Evolutionary conservation across 176 grass and related monocot genomes (phyloP).

Genomic region (Avena eriantha): DNA sequence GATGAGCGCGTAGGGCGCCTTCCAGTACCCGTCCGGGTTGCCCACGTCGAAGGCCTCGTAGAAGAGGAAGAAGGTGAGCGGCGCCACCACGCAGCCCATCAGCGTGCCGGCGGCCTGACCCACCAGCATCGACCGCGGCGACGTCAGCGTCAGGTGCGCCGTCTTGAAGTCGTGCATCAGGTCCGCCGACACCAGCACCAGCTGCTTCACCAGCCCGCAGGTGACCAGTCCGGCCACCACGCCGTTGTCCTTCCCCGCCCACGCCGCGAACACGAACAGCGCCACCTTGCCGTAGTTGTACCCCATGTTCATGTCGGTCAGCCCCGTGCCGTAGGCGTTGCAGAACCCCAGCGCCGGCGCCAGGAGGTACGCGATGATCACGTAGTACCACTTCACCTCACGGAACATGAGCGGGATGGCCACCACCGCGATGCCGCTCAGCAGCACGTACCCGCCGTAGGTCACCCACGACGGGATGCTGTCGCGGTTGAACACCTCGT

Average conservation of each 20-base stretch:
- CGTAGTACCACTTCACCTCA: conserved; percentile 92
- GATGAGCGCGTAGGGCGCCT: conserved; percentile 93
- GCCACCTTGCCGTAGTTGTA: conserved; percentile 98
- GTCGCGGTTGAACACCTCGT: conserved; percentile 75
- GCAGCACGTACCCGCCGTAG: conserved; percentile 60
- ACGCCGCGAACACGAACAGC: conserved; percentile 86
- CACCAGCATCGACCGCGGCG: conserved; percentile 88
- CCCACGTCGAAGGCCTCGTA: conserved; percentile 92
- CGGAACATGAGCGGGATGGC: conserved; percentile 84
- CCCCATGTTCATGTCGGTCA: conserved; percentile 96
- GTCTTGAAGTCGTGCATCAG: conserved; percentile 99
- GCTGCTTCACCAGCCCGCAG: conserved; percentile 82
- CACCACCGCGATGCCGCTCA: conserved; percentile 59
- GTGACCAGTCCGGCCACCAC: conserved; percentile 80
- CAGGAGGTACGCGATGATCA: conserved; percentile 75
- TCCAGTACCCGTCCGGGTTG: conserved; percentile 84
- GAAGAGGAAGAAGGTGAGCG: conserved; percentile 92
- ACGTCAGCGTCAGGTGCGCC: conserved; percentile 89
- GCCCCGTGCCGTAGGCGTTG: conserved; percentile 91
- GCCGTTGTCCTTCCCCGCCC: conserved; percentile 79
- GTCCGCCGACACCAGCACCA: conserved; percentile 86
- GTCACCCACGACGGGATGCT: conserved; percentile 73
- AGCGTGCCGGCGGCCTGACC: conserved; percentile 77
- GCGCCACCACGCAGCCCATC: conserved; percentile 92
- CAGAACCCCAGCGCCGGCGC: conserved; percentile 92